Evolutionary conservation across 768 basidiomycete species (phyloP), one percentile per base, ranked within the genome.

Genomic region (Pulveroboletus sp.): DNA sequence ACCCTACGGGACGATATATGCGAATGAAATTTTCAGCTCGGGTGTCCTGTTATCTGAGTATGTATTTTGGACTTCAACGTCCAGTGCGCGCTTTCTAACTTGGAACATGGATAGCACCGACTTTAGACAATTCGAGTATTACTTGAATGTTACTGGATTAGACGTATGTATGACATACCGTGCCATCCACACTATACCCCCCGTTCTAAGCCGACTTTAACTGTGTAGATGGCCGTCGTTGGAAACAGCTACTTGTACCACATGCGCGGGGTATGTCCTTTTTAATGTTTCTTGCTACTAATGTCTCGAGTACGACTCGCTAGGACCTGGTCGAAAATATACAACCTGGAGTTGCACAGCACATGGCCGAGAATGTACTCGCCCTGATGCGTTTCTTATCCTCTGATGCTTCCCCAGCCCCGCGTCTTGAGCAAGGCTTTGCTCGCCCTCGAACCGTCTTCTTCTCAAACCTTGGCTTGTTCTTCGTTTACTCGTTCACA

Each of bases 241-340:
- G 90, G 91, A 13, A 90, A 95, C 66, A 90, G 89, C 57, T 98
- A 97, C 65, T 72, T 92, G 45, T 97, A 97, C 62, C 94, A 97
- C 67, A 97, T 92, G 72, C 83, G 87, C 40, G 90, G 90, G 74
- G 87, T 84, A 56, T 1, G 63, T 34, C n/a, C 42, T 51, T 44
- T 43, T 49, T 20, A 12, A 16, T 44, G n/a, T 40, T 21, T 35
- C 34, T 34, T 8, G 5, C n/a, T 29, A 11, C 33, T 13, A 11
- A 40, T 10, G 17, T 45, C 37, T 62, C 10, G 51, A 42, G 3
- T 17, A 25, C 34, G 21, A 34, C 4, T 39, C 34, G 17, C 16
- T 20, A 75, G 71, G 93, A 95, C 67, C 56, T 87, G 5, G 85
- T 92, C 8, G 85, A 90, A 59, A 84, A 94, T 61, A 91, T 95